A percentile compares a stretch with the other conserved stretches of the same genome.
These are phyloP conservation scores for Simplicillium aogashimaense DNA, from an alignment of 2,329 filamentous ascomycete species.

Conservation along the genomic window DNA sequence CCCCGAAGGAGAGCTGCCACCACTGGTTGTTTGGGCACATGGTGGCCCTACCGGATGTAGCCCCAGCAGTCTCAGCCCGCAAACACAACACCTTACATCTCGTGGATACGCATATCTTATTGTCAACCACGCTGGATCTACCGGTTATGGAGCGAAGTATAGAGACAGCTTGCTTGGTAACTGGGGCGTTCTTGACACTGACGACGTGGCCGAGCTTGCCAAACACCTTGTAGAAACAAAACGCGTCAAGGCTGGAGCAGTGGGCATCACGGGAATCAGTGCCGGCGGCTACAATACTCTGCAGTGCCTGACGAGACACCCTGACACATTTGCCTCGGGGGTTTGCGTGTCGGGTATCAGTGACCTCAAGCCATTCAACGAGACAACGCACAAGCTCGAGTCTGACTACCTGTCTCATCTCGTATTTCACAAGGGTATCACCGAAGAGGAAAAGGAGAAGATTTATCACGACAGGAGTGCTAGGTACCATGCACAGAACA, in stretches of 20 bases:
- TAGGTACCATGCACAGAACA: conserved; percentile 34
- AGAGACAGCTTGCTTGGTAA: conserved; percentile 35
- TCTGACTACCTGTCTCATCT: conserved; percentile 38
- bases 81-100: conserved; percentile 41
- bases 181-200: conserved; percentile 41
- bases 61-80: conserved; percentile 30
- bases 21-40: conserved; percentile 38
- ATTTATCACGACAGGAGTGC: conserved; percentile 38
- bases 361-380: conserved; percentile 33
- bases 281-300: conserved; percentile 46
- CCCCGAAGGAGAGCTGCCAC: conserved; percentile 28
- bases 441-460: conserved; percentile 25
- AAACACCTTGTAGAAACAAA: conserved; percentile 26
- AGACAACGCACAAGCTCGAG: conserved; percentile 47
- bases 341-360: conserved; percentile 40
- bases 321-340: conserved; percentile 36
- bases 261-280: conserved; percentile 40
- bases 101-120: conserved; percentile 40
- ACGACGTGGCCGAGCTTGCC: conserved; percentile 37
- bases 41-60: conserved; percentile 39
- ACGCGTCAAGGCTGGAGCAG: conserved; percentile 22
- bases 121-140: conserved; percentile 43
- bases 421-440: conserved; percentile 23
- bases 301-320: conserved; percentile 34
- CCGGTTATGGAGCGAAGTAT: conserved; percentile 39